Conservation (phyloP, 2,329 filamentous ascomycete species). For the Fusarium nelsonii region DNA sequence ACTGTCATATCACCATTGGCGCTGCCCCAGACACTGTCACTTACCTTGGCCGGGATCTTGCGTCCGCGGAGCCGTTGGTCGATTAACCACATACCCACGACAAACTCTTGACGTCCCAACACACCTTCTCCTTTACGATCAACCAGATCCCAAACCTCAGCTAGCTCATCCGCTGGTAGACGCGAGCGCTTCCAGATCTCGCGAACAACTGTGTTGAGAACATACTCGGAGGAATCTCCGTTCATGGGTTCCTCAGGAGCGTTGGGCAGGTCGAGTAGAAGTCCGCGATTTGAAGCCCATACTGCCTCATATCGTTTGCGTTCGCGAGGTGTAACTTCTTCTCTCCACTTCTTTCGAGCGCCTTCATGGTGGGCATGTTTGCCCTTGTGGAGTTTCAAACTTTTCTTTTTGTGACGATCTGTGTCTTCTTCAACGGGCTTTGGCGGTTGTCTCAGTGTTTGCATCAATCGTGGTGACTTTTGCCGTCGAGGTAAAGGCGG, state of each 20-base stretch:
- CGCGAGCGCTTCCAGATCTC: constrained; percentile 82
- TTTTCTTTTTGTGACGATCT: constrained; percentile 62
- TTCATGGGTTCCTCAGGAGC: constrained; percentile 35
- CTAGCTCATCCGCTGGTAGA: constrained; percentile 74
- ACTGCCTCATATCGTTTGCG: constrained; percentile 86
- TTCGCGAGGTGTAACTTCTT: constrained; percentile 77
- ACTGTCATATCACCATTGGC: constrained; percentile 63
- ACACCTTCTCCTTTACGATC: constrained; percentile 67
- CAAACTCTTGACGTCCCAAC: constrained; percentile 77
- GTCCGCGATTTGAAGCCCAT: constrained; percentile 83
- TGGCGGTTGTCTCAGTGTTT: constrained; percentile 72
- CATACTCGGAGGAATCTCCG: constrained; percentile 60
- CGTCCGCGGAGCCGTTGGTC: constrained; percentile 84
- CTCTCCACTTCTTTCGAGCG: constrained; percentile 80
- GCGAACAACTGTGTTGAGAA: constrained; percentile 75
- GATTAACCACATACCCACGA: constrained; percentile 85
- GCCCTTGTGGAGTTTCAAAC: constrained; percentile 62
- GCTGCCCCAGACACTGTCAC: constrained; percentile 81
- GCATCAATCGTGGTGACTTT: constrained; percentile 68
- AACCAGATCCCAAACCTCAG: constrained; percentile 82
- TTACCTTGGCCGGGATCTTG: constrained; percentile 79
- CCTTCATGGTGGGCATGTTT: constrained; percentile 84
- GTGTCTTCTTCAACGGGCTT: constrained; percentile 66
- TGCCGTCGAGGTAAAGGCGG: constrained; percentile 58
- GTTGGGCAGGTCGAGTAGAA: constrained; percentile 56